Percentiles rank a stretch among this genome's conserved stretches.
These are phyloP conservation scores for Aspergillus indologenus DNA, from an alignment of 495 filamentous ascomycete genomes.

Conservation along the genomic window DNA sequence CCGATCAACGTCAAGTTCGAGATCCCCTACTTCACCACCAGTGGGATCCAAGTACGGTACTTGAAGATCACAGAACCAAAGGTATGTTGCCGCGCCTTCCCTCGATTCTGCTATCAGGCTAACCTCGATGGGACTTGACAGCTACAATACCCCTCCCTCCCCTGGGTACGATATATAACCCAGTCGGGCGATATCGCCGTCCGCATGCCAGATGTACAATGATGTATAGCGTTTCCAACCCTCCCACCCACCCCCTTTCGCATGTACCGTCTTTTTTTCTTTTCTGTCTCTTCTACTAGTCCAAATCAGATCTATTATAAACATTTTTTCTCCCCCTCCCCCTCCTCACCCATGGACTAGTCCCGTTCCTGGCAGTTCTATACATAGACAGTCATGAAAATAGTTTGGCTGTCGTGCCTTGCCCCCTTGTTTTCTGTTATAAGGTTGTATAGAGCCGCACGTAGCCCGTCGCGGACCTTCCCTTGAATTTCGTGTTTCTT, in stretches of 20 bases:
- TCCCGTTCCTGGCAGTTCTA: no score
- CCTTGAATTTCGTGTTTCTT: no score
- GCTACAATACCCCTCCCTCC: conserved; percentile 97
- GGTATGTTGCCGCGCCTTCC: conserved; percentile 54
- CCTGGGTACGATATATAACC: conserved; percentile 98
- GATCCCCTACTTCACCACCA: conserved; percentile 99
- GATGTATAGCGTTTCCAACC: conserved; percentile 42
- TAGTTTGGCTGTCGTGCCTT: no score
- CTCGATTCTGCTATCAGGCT: neutral
- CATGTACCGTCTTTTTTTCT: conserved; percentile 6
- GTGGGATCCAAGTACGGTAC: conserved; percentile 96
- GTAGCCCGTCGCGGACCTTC: no score
- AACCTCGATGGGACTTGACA: conserved; percentile 26
- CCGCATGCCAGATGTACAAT: conserved; percentile 81
- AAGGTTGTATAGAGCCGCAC: no score
- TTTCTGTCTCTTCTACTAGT: conserved; percentile 4
- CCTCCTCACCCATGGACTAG: no score
- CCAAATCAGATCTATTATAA: conserved; percentile 7
- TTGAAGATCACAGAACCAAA: conserved; percentile 99
- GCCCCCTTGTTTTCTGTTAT: no score
- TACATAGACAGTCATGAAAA: no score
- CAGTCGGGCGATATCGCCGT: conserved; percentile 95
- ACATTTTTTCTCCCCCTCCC: no score
- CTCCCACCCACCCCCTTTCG: conserved; percentile 12
- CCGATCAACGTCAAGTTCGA: conserved; percentile 99